A percentile compares a stretch with the other conserved stretches of the same genome.
These are phyloP conservation scores for Zea mays DNA, from an alignment of 176 grass and related monocot genomes.

Conservation along the genomic window Zm-B73-REFERENCE-NAM-5.0 NC_050096.1:39671001-39671500, in stretches of 20 bases:
- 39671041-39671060: constrained; percentile 85
- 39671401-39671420: neutral
- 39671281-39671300: constrained; percentile 10
- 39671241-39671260: neutral
- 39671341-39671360: constrained; percentile 12
- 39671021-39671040: constrained; percentile 74
- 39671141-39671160: constrained; percentile 84
- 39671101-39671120: constrained; percentile 85
- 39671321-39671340: neutral
- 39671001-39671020: constrained; percentile 78
- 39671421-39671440: constrained; percentile 7
- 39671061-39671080: constrained; percentile 71
- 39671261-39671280: constrained; percentile 12
- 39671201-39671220: neutral
- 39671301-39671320: neutral
- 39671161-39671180: neutral
- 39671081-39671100: constrained; percentile 82
- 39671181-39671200: constrained; percentile 17
- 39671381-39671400: neutral
- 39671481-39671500: constrained; percentile 52
- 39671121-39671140: constrained; percentile 62
- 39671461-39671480: constrained; percentile 20
- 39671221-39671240: constrained; percentile 4
- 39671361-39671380: neutral
- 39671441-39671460: constrained; percentile 3